These are phyloP conservation scores for Acacia confusa DNA, from an alignment of 306 rosid species.

Conservation along the genomic window DNA sequence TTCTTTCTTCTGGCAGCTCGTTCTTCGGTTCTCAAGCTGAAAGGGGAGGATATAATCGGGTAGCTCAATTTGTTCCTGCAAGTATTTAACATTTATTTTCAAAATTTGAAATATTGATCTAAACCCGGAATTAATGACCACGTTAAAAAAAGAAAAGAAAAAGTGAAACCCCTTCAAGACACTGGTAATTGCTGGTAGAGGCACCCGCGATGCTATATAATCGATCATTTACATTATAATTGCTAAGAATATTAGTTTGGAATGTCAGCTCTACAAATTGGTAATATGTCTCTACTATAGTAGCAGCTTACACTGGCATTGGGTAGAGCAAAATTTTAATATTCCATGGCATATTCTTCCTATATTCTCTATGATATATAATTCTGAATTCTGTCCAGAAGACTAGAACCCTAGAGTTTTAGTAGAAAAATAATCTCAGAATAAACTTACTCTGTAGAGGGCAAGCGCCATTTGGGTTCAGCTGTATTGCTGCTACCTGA, in stretches of 20 bases:
- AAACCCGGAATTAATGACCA: not conserved
- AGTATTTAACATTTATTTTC: conserved; percentile 43
- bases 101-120: conserved; percentile 37
- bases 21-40: conserved; percentile 88
- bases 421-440: not conserved
- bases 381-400: not conserved
- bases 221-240: not conserved
- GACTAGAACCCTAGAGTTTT: not conserved
- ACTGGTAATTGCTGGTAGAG: not conserved
- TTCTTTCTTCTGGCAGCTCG: conserved; percentile 88
- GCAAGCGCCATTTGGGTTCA: conserved; percentile 64
- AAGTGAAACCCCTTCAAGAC: not conserved
- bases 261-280: not conserved
- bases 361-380: not conserved
- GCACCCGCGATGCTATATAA: not conserved
- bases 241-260: not conserved
- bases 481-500: conserved; percentile 39
- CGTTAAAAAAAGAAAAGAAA: not conserved
- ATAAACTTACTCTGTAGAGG: conserved; percentile 58
- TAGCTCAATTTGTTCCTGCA: conserved; percentile 78
- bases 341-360: not conserved
- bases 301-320: no score
- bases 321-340: not conserved
- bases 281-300: not conserved
- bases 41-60: conserved; percentile 75